Evolutionary conservation across 148 eudicot genomes (phyloP), one percentile per base, ranked within the genome.

Genomic region (Polygonum maritimum): DNA sequence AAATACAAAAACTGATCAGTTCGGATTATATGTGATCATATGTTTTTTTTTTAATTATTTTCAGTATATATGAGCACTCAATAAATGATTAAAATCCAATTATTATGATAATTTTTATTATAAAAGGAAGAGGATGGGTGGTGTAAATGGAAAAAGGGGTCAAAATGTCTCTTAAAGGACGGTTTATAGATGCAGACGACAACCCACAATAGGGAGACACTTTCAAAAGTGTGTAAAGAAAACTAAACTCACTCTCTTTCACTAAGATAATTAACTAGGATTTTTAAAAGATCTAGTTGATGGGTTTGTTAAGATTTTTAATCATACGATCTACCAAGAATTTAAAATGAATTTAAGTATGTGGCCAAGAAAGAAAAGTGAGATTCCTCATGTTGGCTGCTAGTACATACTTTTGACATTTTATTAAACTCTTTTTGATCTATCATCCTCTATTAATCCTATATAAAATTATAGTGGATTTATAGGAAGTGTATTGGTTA

Each of bases 141-240:
- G 84, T 83, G 82, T 85, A 77, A 81, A 79, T 81, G 33, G 73
- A 75, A 67, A 67, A 38, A 67, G 80, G 89, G 89, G 80, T 72
- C 90, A 87, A 72, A 72, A 75, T 89, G 97, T 88, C 84, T 76
- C 82, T 58, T 81, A 89, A 91, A 91, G 93, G 72, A 79, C 63
- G 65, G 76, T 60, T 71, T 77, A n/a, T 80, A 73, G 76, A 80
- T 83, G 85, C 74, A 86, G 51, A 79, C 76, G 70, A 78, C 41
- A 79, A 60, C 82, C 83, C 83, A 81, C 83, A 75, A 40, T 76
- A 73, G 76, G 81, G 82, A 77, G 71, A 60, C 76, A 84, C 80
- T 47, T 76, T 55, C 77, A 36, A 75, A 65, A 51, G 77, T 75
- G 85, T 86, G 88, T 78, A 74, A 79, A 73, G 67, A 77, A 84